Base-by-base conservation (phyloP, 768 basidiomycete species). In the Pilatotrama ljubarskyi region DNA sequence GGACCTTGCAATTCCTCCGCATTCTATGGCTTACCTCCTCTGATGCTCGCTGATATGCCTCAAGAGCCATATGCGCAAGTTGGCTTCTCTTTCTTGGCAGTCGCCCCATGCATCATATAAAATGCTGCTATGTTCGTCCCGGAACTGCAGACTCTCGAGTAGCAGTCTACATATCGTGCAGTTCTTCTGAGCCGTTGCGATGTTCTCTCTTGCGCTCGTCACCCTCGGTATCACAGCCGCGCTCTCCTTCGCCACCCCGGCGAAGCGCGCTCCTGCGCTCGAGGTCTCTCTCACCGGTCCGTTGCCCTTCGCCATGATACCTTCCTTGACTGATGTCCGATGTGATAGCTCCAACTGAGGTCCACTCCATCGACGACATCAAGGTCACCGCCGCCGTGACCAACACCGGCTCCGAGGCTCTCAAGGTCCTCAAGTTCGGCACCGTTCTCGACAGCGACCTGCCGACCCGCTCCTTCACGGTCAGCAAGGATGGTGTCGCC, bases 371-470 rank as follows among this genome's bases (percentile, higher is more conserved):
- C 61, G 69, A 73, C 10, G 75, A 76, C 53, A 70, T 80, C 64
- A 73, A 74, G 60, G 70, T 80, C 65, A 74, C 72, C 24, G 78
- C 79, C 5, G 64, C 75, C 9, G 72, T 81, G 15, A 79, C 69
- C 29, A 80, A 81, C 68, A 72, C 64, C 29, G 78, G 78, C 22
- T 59, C 73, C 32, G 73, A 77, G 55, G 66, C 68, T 46, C 69
- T 79, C 63, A 79, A 75, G 68, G 64, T 80, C 50, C 73, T 81
- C 70, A 79, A 77, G 64, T 80, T 77, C 62, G 76, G 72, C n/a
- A 80, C 80, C 15, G 75, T 81, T 55, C 73, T 80, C 55, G 78
- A 81, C 66, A 71, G 69, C 40, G 66, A 73, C 26, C 66, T 76
- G n/a, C 77, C 78, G 5, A 79, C 78, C 35, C 75, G 72, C 65